Percentiles rank a stretch among this genome's conserved stretches.
Evolutionary conservation across 23 red algal species (phyloP).

Genomic region (Agarophyton chilense): DNA sequence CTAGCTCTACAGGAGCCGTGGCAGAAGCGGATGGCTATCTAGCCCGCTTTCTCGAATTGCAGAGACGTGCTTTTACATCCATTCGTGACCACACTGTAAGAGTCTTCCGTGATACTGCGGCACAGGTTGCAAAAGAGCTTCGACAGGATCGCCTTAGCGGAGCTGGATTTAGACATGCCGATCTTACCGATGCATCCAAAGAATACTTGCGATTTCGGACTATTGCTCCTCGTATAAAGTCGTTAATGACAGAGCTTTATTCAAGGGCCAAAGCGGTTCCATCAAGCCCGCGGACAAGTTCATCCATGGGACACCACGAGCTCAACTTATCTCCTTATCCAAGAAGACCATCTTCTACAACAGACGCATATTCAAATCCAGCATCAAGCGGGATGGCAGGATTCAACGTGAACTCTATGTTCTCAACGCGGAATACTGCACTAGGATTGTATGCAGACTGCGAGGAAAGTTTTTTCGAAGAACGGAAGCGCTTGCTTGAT

Average conservation of each 20-base stretch:
- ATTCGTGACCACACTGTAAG: conserved; percentile 74
- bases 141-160: conserved; percentile 49
- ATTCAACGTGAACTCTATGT: conserved; percentile 25
- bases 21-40: conserved; percentile 88
- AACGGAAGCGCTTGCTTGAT: conserved; percentile 67
- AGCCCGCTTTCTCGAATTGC: conserved; percentile 80
- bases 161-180: conserved; percentile 67
- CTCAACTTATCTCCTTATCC: not conserved
- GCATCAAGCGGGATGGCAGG: conserved; percentile 18
- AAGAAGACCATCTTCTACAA: not conserved
- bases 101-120: conserved; percentile 45
- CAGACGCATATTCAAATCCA: conserved; percentile 53
- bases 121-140: conserved; percentile 58
- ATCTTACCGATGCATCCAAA: conserved; percentile 79
- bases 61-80: conserved; percentile 69
- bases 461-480: conserved; percentile 73
- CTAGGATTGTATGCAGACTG: conserved; percentile 70
- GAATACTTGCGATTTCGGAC: conserved; percentile 85
- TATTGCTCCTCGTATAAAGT: conserved; percentile 73
- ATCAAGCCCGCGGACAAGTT: not conserved
- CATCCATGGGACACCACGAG: not conserved
- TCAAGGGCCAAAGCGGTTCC: conserved; percentile 6
- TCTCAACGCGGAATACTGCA: conserved; percentile 63
- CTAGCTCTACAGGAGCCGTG: conserved; percentile 66
- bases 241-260: conserved; percentile 75